phyloP scores from a whole-genome alignment of 495 filamentous ascomycete species.

The Corynascus novoguineensis region DNA sequence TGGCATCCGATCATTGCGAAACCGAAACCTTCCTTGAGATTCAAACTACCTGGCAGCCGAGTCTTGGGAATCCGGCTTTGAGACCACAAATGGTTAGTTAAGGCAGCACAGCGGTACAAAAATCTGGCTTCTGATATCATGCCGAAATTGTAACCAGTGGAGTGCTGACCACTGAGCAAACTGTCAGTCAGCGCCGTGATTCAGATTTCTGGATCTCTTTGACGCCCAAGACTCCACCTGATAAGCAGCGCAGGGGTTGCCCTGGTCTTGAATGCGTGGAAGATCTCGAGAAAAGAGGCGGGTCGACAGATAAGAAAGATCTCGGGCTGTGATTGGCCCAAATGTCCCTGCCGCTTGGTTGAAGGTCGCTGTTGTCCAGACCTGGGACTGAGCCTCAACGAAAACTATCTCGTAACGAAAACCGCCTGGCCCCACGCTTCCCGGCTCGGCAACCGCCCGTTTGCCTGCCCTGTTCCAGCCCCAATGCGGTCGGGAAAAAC shows the following conservation, averaged over 20 bases:
- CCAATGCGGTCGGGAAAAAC: neutral
- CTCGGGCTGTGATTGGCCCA: constrained; percentile 11
- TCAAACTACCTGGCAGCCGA: too few species aligned
- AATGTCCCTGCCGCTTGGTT: neutral
- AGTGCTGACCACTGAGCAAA: constrained; percentile 7
- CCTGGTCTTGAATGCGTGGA: constrained; percentile 11
- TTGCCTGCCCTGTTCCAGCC: constrained; percentile 3
- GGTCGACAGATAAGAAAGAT: constrained; percentile 18
- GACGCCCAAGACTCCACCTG: neutral
- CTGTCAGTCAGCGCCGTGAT: constrained; percentile 11
- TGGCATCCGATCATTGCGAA: too few species aligned
- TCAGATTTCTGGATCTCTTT: constrained; percentile 2
- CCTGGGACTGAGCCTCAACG: constrained; percentile 7
- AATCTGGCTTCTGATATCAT: neutral
- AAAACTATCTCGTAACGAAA: constrained; percentile 21
- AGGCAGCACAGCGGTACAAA: neutral
- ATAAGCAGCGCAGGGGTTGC: neutral
- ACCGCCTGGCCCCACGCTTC: constrained; percentile 11
- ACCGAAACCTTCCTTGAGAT: too few species aligned
- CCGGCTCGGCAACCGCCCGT: constrained; percentile 2
- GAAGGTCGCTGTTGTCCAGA: neutral
- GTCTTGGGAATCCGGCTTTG: neutral
- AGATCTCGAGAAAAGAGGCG: constrained; percentile 14
- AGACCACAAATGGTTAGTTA: neutral
- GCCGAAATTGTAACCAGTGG: too few species aligned